Percentiles rank a stretch among this genome's conserved stretches.
Conservation (phyloP, 805 yeast species). For the Hanseniaspora singularis region DNA sequence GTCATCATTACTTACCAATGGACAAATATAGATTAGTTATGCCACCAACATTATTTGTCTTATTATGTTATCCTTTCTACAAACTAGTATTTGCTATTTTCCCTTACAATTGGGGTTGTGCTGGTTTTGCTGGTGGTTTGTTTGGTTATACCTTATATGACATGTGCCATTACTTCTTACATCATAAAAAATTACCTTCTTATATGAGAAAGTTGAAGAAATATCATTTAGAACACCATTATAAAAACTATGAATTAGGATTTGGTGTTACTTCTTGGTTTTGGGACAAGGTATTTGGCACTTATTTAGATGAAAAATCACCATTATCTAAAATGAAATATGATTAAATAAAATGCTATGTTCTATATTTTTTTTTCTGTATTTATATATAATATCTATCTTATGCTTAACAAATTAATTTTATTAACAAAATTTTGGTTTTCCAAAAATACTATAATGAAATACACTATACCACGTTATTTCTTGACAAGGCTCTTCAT, state of each 20-base stretch:
- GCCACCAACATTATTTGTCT: slow-evolving; percentile 81
- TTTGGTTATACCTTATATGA: slow-evolving; percentile 89
- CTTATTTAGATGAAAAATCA: slow-evolving; percentile 44
- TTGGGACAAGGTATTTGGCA: slow-evolving; percentile 89
- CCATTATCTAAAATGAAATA: slow-evolving; percentile 30
- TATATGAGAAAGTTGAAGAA: slow-evolving; percentile 70
- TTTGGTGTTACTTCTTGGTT: slow-evolving; percentile 90
- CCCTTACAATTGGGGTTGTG: slow-evolving; percentile 76
- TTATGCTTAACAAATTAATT: no score
- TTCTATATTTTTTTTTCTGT: background rate
- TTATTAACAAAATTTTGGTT: slow-evolving; percentile 13
- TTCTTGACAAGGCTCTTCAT: slow-evolving; percentile 31
- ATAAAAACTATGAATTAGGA: slow-evolving; percentile 91
- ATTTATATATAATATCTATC: background rate
- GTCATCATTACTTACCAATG: slow-evolving; percentile 97
- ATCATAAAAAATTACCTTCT: slow-evolving; percentile 72
- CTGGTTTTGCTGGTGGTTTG: slow-evolving; percentile 91
- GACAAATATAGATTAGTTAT: slow-evolving; percentile 83
- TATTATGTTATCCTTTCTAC: slow-evolving; percentile 70
- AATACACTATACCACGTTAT: slow-evolving; percentile 44
- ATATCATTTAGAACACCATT: slow-evolving; percentile 93
- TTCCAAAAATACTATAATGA: slow-evolving; percentile 41
- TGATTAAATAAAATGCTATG: slow-evolving; percentile 18
- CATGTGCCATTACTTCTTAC: slow-evolving; percentile 85
- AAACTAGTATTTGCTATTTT: slow-evolving; percentile 60